Evolutionary conservation across 2,329 filamentous ascomycete species (phyloP), one percentile per base, ranked within the genome.

Genomic region (Tolypocladium tundrense): DNA sequence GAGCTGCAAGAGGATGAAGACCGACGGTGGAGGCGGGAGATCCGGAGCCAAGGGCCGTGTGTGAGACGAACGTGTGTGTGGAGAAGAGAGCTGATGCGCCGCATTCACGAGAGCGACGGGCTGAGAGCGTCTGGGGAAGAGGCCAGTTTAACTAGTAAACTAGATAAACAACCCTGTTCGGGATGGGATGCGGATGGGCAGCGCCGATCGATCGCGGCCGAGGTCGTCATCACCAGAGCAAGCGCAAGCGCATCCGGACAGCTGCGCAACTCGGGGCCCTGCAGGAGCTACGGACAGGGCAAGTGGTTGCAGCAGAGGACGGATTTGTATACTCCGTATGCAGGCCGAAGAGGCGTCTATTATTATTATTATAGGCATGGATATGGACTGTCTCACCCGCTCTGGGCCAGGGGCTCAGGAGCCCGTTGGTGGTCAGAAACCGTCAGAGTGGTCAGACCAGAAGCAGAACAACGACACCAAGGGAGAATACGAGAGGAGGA

Each of bases 11-110:
- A 31, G 52, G 8, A 41, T 1, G 35, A 11, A 39, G 35, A 40
- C 21, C n/a, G 21, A 35, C 24, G 53, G 53, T 33, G 53, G 53
- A 54, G 53, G 53, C 53, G 53, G 53, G 53, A 42, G 40, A 21
- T 24, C 16, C 39, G 39, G 53, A 43, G 24, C 39, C 53, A 54
- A 54, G 35, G 21, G 7, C n/a, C n/a, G 45, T 14, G 14, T 5
- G 43, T 31, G 45, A 31, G 14, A 27, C 4, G 14, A 27, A 13
- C 3, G 53, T 65, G 67, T 67, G 56, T 53, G 56, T 53, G 58
- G 43, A 52, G 42, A 51, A 51, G 48, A n/a, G 31, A 51, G 48
- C 19, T 51, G 16, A 51, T 51, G 48, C 19, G 48, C 31, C 48
- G 48, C 35, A 21, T 35, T 21, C 48, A 51, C n/a, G 48, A 35